Evolutionary conservation across 345 rosid species (phyloP), one percentile per base, ranked within the genome.

Genomic region (Dovyalis caffra): DNA sequence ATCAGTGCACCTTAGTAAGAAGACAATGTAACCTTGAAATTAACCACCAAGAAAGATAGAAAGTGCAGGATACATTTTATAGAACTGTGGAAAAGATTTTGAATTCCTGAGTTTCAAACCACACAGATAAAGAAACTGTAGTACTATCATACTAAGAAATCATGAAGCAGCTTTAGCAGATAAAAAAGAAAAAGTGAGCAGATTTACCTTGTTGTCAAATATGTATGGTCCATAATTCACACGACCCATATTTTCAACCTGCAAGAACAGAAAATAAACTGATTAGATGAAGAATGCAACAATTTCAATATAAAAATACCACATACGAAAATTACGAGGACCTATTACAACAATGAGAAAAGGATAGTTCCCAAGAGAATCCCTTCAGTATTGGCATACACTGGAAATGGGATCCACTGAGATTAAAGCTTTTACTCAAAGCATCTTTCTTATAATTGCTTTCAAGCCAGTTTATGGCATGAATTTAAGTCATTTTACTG

Each of bases 231-330:
- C 99, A 76, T 92, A 91, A 79, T 95, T 95, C 69, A 92, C 87
- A 16, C 89, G 97, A 34, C 99, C 99, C 95, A 90, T 86, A 84
- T 95, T 95, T 83, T 95, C 99, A 83, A 95, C 99, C 97, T 95
- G 78, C 11, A 83, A 71, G 70, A 83, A 70, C 28, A 37, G 26
- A 29, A 68, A 69, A 25, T 40, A 29, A 65, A 72, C 20, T 12
- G 33, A 64, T 32, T 62, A 29, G 66, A 68, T 66, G 56, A 10
- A 16, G 61, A 68, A 23, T 20, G 6, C 45, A 20, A 12, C 20
- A 15, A 40, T n/a, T 53, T 29, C 25, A 75, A 15, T 16, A 25
- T 32, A 15, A 53, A 70, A 37, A 14, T 4, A 1, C 28, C 49
- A 28, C 28, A 33, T 10, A 32, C 32, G 25, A n/a, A 71, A 66